Percentiles rank a stretch among this genome's conserved stretches.
phyloP scores from a whole-genome alignment of 371 early-diverging fungal species.

The Circinella umbellata region DNA sequence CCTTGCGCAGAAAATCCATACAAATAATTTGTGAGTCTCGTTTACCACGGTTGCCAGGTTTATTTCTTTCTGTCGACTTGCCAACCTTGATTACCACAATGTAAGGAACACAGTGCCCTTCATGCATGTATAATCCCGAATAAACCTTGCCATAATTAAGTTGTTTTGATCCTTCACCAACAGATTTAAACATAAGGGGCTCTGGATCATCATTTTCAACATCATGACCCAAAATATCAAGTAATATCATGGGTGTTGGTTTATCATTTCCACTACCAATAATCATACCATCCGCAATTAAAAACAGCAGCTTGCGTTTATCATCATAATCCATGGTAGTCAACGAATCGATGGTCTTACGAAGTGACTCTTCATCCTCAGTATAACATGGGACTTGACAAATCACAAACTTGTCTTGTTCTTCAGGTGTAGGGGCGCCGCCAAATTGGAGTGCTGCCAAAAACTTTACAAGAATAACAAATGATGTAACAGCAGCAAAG shows the following conservation, averaged over 20 bases:
- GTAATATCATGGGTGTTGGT: slow-evolving; percentile 76
- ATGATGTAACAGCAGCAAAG: slow-evolving; percentile 76
- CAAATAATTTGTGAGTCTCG: slow-evolving; percentile 98
- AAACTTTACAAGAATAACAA: slow-evolving; percentile 90
- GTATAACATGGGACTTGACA: slow-evolving; percentile 89
- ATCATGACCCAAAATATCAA: slow-evolving; percentile 73
- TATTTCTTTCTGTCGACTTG: slow-evolving; percentile 74
- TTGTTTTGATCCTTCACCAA: slow-evolving; percentile 86
- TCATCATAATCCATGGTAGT: slow-evolving; percentile 85
- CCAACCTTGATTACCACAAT: slow-evolving; percentile 95
- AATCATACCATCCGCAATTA: slow-evolving; percentile 90
- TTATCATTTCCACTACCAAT: slow-evolving; percentile 79
- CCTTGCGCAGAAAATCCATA: slow-evolving; percentile 94
- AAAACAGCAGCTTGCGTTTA: slow-evolving; percentile 84
- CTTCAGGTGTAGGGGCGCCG: slow-evolving; percentile 76
- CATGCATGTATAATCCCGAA: slow-evolving; percentile 87
- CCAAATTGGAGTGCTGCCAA: slow-evolving; percentile 91
- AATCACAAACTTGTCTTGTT: slow-evolving; percentile 90
- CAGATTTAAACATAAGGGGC: slow-evolving; percentile 81
- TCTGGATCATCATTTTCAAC: slow-evolving; percentile 38
- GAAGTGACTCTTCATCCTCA: slow-evolving; percentile 86
- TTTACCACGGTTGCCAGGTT: slow-evolving; percentile 98
- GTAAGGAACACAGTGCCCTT: slow-evolving; percentile 76
- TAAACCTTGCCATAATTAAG: slow-evolving; percentile 93
- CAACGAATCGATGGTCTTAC: slow-evolving; percentile 90